Percentiles rank a stretch among this genome's conserved stretches.
These are phyloP conservation scores for Aspergillus quadricinctus DNA, from an alignment of 2,329 filamentous ascomycete species.

Conservation along the genomic window DNA sequence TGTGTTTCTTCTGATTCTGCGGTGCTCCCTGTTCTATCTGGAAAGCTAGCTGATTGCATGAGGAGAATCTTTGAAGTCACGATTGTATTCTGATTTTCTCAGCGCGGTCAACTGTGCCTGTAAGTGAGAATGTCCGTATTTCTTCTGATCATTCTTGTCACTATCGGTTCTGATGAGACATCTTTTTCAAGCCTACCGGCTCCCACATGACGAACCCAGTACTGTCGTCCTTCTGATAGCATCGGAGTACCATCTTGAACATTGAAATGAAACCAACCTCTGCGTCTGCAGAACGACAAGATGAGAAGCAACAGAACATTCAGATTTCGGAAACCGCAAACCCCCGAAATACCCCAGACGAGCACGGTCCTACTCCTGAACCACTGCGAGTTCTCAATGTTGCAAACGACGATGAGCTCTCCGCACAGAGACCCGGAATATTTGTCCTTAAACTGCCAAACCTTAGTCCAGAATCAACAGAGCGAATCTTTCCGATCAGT, in stretches of 20 bases:
- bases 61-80: neutral
- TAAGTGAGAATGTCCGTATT: neutral
- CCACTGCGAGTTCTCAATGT: slow-evolving; percentile 19
- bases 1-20: no score
- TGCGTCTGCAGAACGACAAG: neutral
- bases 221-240: neutral
- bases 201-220: neutral
- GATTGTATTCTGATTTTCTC: neutral
- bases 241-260: neutral
- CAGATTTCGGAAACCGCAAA: neutral
- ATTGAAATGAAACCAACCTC: neutral
- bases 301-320: neutral
- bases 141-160: neutral
- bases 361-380: slow-evolving; percentile 14
- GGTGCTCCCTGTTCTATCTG: no score
- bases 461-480: slow-evolving; percentile 32
- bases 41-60: neutral
- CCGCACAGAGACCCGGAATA: slow-evolving; percentile 10
- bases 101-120: neutral
- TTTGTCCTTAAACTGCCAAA: slow-evolving; percentile 20
- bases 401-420: slow-evolving; percentile 13
- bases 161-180: neutral
- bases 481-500: slow-evolving; percentile 75
- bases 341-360: slow-evolving; percentile 1
- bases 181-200: neutral